A percentile compares a stretch with the other conserved stretches of the same genome.
These are phyloP conservation scores for Malus sylvestris DNA, from an alignment of 306 rosid genomes.

Conservation along the genomic window DNA sequence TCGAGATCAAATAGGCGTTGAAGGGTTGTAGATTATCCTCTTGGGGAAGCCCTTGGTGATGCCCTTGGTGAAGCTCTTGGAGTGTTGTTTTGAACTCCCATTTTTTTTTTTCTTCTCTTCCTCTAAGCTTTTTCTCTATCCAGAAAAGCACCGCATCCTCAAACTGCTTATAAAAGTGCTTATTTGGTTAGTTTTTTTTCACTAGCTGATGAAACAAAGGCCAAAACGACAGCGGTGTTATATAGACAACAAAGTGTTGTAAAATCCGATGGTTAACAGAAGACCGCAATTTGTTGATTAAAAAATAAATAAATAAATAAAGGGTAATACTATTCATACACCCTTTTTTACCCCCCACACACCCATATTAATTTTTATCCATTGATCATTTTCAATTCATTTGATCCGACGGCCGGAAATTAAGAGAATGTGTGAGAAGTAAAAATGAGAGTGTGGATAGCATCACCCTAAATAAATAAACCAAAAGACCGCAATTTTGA, in stretches of 20 bases:
- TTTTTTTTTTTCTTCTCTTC: slow-evolving; percentile 4
- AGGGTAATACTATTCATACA: too few relatives aligned
- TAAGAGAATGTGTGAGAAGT: too few relatives aligned
- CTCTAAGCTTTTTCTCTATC: not conserved
- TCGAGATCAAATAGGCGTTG: slow-evolving; percentile 42
- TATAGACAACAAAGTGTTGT: slow-evolving; percentile 39
- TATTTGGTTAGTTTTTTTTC: not conserved
- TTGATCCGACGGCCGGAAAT: too few relatives aligned
- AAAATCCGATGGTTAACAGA: slow-evolving; percentile 20
- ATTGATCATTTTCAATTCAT: too few relatives aligned
- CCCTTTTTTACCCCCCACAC: too few relatives aligned
- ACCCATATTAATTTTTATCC: too few relatives aligned
- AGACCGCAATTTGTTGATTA: not conserved
- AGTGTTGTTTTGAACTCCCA: slow-evolving; percentile 31
- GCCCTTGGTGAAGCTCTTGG: slow-evolving; percentile 1
- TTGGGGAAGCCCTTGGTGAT: slow-evolving; percentile 7
- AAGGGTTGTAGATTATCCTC: slow-evolving; percentile 33
- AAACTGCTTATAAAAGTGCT: not conserved
- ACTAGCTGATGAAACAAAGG: slow-evolving; percentile 14
- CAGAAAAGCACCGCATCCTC: not conserved
- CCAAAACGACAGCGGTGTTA: slow-evolving; percentile 34
- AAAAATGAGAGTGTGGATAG: too few relatives aligned
- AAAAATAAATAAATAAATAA: too few relatives aligned
- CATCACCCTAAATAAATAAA: too few relatives aligned
- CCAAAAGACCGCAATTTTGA: not conserved